phyloP scores from a whole-genome alignment of 768 basidiomycete genomes.

The Symmetrospora coprosmae region DNA sequence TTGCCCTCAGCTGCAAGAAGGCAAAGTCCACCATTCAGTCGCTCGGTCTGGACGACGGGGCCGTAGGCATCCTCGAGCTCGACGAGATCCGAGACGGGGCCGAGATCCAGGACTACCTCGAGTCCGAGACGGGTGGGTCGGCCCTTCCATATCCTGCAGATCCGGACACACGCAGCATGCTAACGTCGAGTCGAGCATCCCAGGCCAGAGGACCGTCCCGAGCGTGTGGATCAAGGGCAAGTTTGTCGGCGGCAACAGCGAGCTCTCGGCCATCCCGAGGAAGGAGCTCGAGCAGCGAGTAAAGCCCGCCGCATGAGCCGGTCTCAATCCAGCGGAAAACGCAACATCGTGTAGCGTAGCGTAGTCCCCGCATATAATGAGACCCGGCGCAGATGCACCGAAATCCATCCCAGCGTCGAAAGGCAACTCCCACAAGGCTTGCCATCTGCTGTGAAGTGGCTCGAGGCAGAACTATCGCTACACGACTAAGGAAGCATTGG shows the following conservation, averaged over 20 bases:
- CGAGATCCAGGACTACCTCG: constrained; percentile 6
- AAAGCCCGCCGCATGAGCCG: neutral
- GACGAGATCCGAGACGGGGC: constrained; percentile 19
- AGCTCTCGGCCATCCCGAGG: neutral
- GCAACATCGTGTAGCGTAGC: neutral
- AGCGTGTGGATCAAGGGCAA: constrained; percentile 18
- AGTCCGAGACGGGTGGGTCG: no score
- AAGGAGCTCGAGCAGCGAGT: constrained; percentile 3
- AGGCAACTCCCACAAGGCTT: no score
- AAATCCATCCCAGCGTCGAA: neutral
- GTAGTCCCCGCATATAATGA: neutral
- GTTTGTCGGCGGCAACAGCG: constrained; percentile 8
- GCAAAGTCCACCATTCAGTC: constrained; percentile 8
- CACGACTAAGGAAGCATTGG: no score
- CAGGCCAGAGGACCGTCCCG: constrained; percentile 20
- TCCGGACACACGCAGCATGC: no score
- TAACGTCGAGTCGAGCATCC: no score
- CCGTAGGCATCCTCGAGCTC: constrained; percentile 20
- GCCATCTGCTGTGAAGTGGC: no score
- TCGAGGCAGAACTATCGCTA: no score
- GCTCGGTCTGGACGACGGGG: neutral
- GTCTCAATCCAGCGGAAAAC: neutral
- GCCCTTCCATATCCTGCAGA: no score
- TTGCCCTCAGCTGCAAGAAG: constrained; percentile 6
- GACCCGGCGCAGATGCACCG: neutral